Evolutionary conservation across 352 stramenopile species (phyloP), one percentile per base, ranked within the genome.

Genomic region (Globisporangium viniferum): DNA sequence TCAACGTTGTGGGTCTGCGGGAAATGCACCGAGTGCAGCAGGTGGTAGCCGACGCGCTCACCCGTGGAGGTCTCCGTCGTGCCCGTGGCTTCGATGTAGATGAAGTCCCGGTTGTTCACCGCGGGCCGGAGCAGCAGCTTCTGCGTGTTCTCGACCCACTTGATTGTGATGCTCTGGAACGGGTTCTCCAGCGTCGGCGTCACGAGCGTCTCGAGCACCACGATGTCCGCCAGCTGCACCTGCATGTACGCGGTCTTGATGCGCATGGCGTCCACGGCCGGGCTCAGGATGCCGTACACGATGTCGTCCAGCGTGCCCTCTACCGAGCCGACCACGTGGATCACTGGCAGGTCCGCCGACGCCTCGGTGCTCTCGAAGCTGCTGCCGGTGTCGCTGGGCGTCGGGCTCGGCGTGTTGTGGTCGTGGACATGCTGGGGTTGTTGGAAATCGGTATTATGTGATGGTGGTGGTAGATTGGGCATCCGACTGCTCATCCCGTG

Each of bases 211-310:
- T 70, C 76, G 48, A 86, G 68, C 63, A 86, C 65, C 69, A 76
- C 81, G 49, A 79, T 74, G 60, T 86, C 75, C 22, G 65, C 66
- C 18, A 86, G 64, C 20, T 72, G 72, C 33, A 88, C 75, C 55
- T 74, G 54, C 56, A 75, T 66, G 67, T 80, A 82, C 29, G 71
- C 73, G 24, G 75, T 73, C 41, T 81, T 79, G 64, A 76, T 62
- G 14, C 71, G 73, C 73, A 82, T 78, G 29, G 62, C 69, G n/a
- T 74, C 75, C 20, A 76, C 57, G 18, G 65, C 76, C 31, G 73
- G 73, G 39, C 64, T 75, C 14, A 76, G 33, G 22, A 74, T 72
- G 62, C 75, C 77, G 60, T 79, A 81, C 54, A 81, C 73, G 53
- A 71, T 67, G 59, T 82, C 77, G 46, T 85, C 72, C 41, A 85